A percentile compares a stretch with the other conserved stretches of the same genome.
These are phyloP conservation scores for Aureobasidium sp. DNA, from an alignment of 2,329 filamentous ascomycete genomes.

Conservation along the genomic window DNA sequence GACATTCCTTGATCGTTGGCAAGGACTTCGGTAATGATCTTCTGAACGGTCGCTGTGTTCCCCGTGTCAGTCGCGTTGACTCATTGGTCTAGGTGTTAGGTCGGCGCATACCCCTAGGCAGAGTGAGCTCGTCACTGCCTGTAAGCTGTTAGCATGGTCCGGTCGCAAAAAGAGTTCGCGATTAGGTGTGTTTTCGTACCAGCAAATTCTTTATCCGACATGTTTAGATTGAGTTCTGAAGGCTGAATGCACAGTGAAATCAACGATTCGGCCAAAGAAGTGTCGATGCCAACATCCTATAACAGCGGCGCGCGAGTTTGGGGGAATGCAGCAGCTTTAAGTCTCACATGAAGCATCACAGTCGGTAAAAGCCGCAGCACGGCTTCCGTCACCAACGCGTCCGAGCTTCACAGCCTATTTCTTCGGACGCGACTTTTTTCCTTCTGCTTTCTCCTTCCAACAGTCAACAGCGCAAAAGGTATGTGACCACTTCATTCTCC, in stretches of 20 bases:
- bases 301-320: not conserved
- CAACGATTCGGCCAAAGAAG: conserved; percentile 13
- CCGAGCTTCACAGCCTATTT: conserved; percentile 12
- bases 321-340: conserved; percentile 14
- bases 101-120: conserved; percentile 45
- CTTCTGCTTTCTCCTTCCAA: not conserved
- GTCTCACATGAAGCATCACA: conserved; percentile 1
- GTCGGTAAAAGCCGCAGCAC: not conserved
- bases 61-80: not conserved
- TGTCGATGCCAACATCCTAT: conserved; percentile 1
- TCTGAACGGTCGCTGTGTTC: conserved; percentile 57
- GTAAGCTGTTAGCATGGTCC: conserved; percentile 15
- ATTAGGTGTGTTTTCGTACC: conserved; percentile 29
- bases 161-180: not conserved
- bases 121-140: conserved; percentile 54
- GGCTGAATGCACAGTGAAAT: not conserved
- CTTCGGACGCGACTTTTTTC: conserved; percentile 12
- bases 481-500: conserved; percentile 6
- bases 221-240: conserved; percentile 22
- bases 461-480: conserved; percentile 11
- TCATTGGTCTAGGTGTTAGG: not conserved
- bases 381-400: conserved; percentile 11
- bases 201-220: conserved; percentile 51
- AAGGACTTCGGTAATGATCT: conserved; percentile 91
- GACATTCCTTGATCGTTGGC: conserved; percentile 67